Percentiles rank a stretch among this genome's conserved stretches.
Conservation (phyloP, 1,139 yeast species). For the Pneumocystis carinii region DNA sequence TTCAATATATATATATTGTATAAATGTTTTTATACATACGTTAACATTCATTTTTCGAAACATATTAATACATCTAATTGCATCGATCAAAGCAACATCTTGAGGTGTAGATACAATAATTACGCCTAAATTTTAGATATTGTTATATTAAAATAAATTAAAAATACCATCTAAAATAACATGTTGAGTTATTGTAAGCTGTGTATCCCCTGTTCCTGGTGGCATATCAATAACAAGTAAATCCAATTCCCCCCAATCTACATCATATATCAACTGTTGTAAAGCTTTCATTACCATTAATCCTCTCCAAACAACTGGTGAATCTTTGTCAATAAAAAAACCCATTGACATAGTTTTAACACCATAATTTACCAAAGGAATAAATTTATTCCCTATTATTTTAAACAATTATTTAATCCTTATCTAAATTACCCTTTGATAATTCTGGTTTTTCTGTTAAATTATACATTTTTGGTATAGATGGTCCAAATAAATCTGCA, state of each 20-base stretch:
- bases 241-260: constrained; percentile 58
- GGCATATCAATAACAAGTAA: constrained; percentile 70
- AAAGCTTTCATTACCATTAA: constrained; percentile 76
- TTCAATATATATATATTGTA: not conserved
- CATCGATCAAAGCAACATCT: constrained; percentile 71
- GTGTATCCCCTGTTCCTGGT: constrained; percentile 87
- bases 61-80: constrained; percentile 67
- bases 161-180: constrained; percentile 47
- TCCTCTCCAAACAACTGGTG: constrained; percentile 78
- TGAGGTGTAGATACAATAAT: constrained; percentile 77
- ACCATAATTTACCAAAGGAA: constrained; percentile 67
- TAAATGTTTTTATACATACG: constrained; percentile 19
- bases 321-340: constrained; percentile 49
- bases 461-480: constrained; percentile 54
- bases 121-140: constrained; percentile 25
- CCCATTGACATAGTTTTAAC: constrained; percentile 86
- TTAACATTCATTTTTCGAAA: constrained; percentile 64
- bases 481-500: constrained; percentile 76
- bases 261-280: constrained; percentile 68
- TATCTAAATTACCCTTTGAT: constrained; percentile 21
- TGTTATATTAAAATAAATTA: not conserved
- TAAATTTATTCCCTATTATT: constrained; percentile 34
- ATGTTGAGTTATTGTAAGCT: constrained; percentile 65
- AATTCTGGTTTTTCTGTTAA: constrained; percentile 49
- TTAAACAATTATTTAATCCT: constrained; percentile 4